phyloP scores from a whole-genome alignment of 805 yeast species.

The Saccharomyces mikatae region DNA sequence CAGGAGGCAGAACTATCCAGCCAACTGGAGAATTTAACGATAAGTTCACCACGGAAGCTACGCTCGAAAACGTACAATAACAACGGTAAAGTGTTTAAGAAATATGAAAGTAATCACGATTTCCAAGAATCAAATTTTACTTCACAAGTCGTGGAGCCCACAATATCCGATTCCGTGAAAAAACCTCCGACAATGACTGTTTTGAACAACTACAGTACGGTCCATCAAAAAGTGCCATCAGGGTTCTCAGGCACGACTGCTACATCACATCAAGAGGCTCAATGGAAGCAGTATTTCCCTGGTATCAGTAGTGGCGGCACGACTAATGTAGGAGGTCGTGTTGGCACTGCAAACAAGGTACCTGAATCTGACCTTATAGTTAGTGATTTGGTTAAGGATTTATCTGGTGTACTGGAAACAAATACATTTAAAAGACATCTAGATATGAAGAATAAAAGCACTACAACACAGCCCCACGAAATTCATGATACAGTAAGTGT shows the following conservation, averaged over 20 bases:
- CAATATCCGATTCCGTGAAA: not conserved
- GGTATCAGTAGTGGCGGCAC: not conserved
- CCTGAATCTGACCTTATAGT: constrained; percentile 8
- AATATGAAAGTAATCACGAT: not conserved
- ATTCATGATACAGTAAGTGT: not conserved
- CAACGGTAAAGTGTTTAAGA: not conserved
- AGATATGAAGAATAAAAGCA: constrained; percentile 1
- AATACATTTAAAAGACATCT: constrained; percentile 10
- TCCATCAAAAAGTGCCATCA: not conserved
- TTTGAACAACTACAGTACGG: not conserved
- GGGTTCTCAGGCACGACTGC: not conserved
- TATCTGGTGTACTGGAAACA: constrained; percentile 7
- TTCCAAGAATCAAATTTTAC: not conserved
- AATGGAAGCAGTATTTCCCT: not conserved
- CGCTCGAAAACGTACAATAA: not conserved
- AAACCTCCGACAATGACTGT: not conserved
- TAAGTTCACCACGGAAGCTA: not conserved
- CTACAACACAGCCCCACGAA: not conserved
- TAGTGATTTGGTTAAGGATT: constrained; percentile 3
- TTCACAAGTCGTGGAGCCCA: not conserved
- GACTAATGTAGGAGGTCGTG: not conserved
- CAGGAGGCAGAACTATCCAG: not conserved
- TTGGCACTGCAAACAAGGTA: not conserved
- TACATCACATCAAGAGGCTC: not conserved
- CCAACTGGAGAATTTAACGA: not conserved